These are phyloP conservation scores for Liriodendron chinense DNA, from an alignment of 164 flowering plant genomes.

Conservation along the genomic window DNA sequence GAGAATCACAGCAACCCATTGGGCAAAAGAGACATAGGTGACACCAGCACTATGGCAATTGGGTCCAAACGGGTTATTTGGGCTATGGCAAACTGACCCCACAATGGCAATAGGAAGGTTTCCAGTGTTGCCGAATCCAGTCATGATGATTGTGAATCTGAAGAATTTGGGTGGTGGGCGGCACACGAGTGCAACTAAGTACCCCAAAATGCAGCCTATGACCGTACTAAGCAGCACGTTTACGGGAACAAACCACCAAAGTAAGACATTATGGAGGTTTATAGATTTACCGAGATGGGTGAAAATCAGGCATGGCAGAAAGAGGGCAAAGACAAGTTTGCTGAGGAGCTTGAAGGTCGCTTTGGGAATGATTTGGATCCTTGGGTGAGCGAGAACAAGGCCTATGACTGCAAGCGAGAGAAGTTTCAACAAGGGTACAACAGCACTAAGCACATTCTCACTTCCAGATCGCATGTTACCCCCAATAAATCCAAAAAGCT, in stretches of 20 bases:
- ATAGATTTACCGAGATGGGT: constrained; percentile 68
- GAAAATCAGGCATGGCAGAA: constrained; percentile 84
- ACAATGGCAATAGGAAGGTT: constrained; percentile 76
- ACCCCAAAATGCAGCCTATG: constrained; percentile 70
- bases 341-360: constrained; percentile 82
- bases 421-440: constrained; percentile 78
- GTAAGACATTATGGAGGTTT: constrained; percentile 39
- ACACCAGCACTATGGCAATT: constrained; percentile 58
- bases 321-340: constrained; percentile 87
- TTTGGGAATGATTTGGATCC: constrained; percentile 53
- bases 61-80: constrained; percentile 63
- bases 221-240: constrained; percentile 65
- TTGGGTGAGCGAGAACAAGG: constrained; percentile 66
- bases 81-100: constrained; percentile 72
- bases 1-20: constrained; percentile 87
- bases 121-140: constrained; percentile 91
- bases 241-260: constrained; percentile 92
- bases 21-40: constrained; percentile 87
- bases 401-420: constrained; percentile 69
- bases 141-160: constrained; percentile 74
- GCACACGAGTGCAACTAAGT: constrained; percentile 59
- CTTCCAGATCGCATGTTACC: not conserved
- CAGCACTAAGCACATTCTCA: constrained; percentile 40
- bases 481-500: not conserved
- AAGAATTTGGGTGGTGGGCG: constrained; percentile 71